Evolutionary conservation across 768 basidiomycete genomes (phyloP), one percentile per base, ranked within the genome.

Genomic region (Suillus variegatus): DNA sequence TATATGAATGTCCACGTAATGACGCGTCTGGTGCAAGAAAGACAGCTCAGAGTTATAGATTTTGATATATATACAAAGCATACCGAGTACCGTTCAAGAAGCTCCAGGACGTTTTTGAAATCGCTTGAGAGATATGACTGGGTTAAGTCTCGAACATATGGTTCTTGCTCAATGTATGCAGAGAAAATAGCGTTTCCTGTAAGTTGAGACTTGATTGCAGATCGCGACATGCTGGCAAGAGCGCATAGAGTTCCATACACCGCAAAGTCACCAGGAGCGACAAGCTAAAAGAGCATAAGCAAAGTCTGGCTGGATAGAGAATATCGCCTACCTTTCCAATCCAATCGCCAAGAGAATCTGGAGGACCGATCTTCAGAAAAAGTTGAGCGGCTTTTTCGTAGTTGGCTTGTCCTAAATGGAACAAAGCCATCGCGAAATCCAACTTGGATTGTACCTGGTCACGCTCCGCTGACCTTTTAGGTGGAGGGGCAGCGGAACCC

Each of bases 201-300:
- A 5, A 92, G 76, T 69, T 85, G 85, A 0, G 84, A 66, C 73
- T 90, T 90, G 78, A 98, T 88, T 20, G 85, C 82, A 0, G 85
- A 81, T 7, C 97, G 86, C 6, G 86, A 78, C 65, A 94, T 82
- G 47, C 85, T 91, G 0, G 95, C 90, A 6, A 99, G 86, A 4
- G 92, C 91, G 69, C 93, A 95, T 0, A 98, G 78, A 0, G 90
- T 89, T 12, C 90, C 91, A 73, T 95, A 95, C 46, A 97, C 86
- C 2, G 93, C 94, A 56, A 98, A 87, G 76, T 98, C 97, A 6
- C 85, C 85, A 0, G 92, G 85, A 0, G 93, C 84, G 44, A 97
- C 82, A 52, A 95, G 83, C 90, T 93, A 71, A 12, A 43, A 49
- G 36, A 32, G n/a, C 5, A 40, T 41, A 25, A 61, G 40, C 28